Base-by-base conservation (phyloP, 805 yeast genomes). In the Cyberlindnera misumaiensis region DNA sequence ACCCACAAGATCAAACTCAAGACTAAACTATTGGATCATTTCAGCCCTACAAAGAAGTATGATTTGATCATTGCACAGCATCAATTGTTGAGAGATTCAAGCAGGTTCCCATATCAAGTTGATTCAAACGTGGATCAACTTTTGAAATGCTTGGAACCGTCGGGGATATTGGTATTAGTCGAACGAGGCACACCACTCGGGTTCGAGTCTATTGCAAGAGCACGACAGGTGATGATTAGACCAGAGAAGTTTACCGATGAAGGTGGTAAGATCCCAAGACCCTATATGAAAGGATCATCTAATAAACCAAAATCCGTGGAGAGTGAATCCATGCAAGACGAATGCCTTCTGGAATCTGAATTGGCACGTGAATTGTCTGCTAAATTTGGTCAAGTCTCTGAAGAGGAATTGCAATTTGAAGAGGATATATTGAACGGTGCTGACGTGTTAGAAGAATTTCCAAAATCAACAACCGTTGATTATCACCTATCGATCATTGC, bases 151-250 rank as follows among this genome's bases (percentile, higher is more conserved):
- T 61, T 89, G 33, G 72, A 75, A 12, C 96, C 96, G 0, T 75
- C 76, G 10, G 98, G 97, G 0, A 79, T 80, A 42, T 60, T 90
- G 11, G 80, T 88, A 1, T 56, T 93, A 2, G 63, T 89, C 3
- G 97, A 93, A 62, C 69, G 96, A 45, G 98, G 98, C 3, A 84
- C 83, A 40, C 86, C 97, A 0, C 54, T 79, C 25, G 97, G 97
- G 0, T 86, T 86, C 55, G 98, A 93, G 60, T 69, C 77, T 3
- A 72, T 88, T 41, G 94, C 96, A 0, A 68, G 96, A 38, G 96
- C 97, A 4, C 70, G 98, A 52, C 96, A 90, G 57, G 63, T 86
- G 4, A 76, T 87, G 73, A 64, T 90, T n/a, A 75, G 97, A 48
- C 96, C 97, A 0, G 95, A 83, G 49, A 72, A 75, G 5, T 68